Evolutionary conservation across 164 flowering plant genomes (phyloP), one percentile per base, ranked within the genome.

Genomic region (Hamamelis virginiana): DNA sequence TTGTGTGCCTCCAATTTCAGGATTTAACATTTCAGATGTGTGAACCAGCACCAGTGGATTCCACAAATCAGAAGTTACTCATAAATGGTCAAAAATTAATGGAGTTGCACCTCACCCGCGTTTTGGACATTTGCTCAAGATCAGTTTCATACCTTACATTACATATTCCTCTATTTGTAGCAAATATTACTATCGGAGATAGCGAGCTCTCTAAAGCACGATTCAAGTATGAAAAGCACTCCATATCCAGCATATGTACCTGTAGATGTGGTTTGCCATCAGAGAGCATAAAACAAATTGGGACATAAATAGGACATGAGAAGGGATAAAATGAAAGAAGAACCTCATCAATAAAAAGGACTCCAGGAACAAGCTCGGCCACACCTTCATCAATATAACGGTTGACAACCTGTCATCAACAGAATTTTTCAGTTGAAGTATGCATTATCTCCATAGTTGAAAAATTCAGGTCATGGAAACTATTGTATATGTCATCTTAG

Each of bases 281-380:
- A 14, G 18, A 53, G 18, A 51, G 1, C 51, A 18, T 14, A 8
- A 26, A 16, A 50, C 18, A 26, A 1, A 43, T 16, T 22, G 1
- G 16, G 51, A 53, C 21, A 22, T 45, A 52, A 5, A 23, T 1
- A 18, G 56, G 0, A 64, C 26, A 25, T 65, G 12, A 8, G 46
- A 71, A 69, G 46, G 22, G 41, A 1, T 43, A 44, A 27, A 22
- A 70, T 33, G 46, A 64, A 66, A 69, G n/a, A 69, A 73, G 45
- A 15, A 84, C 88, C 83, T 84, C 88, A 66, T 82, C 88, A 61
- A 95, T 90, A 73, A 93, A 95, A 50, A 95, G 79, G 64, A 95
- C 99, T 46, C 97, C 98, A 65, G 97, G 99, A n/a, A 95, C 97
- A 71, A 92, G 97, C 84, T 95, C 99, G 48, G 99, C 98, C 43